These are phyloP conservation scores for Beauveria sp. DNA, from an alignment of 2,329 filamentous ascomycete species.

Conservation along the genomic window DNA sequence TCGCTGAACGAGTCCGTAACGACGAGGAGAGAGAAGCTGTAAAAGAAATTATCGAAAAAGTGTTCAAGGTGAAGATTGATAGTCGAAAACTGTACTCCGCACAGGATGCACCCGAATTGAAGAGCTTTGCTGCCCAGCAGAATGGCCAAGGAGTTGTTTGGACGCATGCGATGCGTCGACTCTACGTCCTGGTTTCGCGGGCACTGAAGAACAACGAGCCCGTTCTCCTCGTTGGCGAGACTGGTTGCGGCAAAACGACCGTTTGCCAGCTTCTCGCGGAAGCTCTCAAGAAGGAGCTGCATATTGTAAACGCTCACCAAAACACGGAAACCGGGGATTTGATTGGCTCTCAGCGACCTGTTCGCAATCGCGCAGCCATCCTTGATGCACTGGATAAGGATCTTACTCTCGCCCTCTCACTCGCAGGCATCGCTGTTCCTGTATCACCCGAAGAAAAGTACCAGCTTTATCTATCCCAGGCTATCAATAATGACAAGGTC, in stretches of 20 bases:
- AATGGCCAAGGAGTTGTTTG: conserved; percentile 70
- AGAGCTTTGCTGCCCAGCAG: conserved; percentile 34
- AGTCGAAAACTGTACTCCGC: conserved; percentile 63
- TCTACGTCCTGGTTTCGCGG: conserved; percentile 82
- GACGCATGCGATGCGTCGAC: conserved; percentile 87
- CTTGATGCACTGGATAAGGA: conserved; percentile 58
- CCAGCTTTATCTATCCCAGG: conserved; percentile 42
- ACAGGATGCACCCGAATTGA: conserved; percentile 48
- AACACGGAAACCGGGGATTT: conserved; percentile 97
- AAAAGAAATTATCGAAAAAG: conserved; percentile 77
- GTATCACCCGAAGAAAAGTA: conserved; percentile 49
- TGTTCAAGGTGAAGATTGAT: conserved; percentile 81
- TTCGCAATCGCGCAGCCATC: conserved; percentile 74
- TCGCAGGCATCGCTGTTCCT: conserved; percentile 31
- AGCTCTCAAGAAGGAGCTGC: conserved; percentile 64
- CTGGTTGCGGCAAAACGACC: conserved; percentile 95
- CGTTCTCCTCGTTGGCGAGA: conserved; percentile 90
- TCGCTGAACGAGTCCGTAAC: conserved; percentile 91
- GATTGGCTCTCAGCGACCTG: conserved; percentile 87
- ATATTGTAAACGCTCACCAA: conserved; percentile 94
- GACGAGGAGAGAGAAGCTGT: conserved; percentile 77
- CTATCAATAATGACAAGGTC: conserved; percentile 38
- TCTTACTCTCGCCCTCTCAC: conserved; percentile 40
- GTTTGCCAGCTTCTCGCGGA: conserved; percentile 89
- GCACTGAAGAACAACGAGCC: conserved; percentile 88